Evolutionary conservation across 2,329 filamentous ascomycete species (phyloP).

Genomic region (Thermoascus crustaceus): DNA sequence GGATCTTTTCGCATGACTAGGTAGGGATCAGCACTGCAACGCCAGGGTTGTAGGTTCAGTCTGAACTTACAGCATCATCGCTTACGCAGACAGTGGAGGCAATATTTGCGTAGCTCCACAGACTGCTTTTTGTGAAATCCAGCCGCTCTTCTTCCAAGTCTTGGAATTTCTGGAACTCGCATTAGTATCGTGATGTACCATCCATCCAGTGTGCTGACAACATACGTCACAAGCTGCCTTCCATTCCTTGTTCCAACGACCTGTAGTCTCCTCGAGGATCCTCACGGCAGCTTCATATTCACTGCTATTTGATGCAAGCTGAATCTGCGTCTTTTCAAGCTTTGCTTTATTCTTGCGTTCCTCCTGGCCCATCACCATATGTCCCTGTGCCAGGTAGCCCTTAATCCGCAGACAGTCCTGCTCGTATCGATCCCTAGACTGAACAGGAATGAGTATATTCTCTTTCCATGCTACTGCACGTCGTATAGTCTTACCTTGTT

Average conservation of each 20-base stretch:
- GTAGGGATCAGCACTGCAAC: conserved; percentile 8
- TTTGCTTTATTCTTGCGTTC: conserved; percentile 98
- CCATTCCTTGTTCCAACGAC: conserved; percentile 96
- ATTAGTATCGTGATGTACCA: conserved; percentile 13
- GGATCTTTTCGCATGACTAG: conserved; percentile 85
- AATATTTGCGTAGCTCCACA: conserved; percentile 98
- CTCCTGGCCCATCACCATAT: conserved; percentile 99
- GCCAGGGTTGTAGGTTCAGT: background rate
- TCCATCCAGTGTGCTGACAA: conserved; percentile 5
- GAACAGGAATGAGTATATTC: conserved; percentile 8
- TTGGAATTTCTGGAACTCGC: conserved; percentile 70
- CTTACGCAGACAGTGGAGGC: conserved; percentile 96
- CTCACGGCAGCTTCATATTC: conserved; percentile 95
- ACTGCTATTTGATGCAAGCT: conserved; percentile 78
- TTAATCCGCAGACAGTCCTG: conserved; percentile 98
- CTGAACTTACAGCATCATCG: conserved; percentile 63
- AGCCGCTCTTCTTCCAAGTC: conserved; percentile 95
- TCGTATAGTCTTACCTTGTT: conserved; percentile 62
- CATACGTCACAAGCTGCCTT: conserved; percentile 77
- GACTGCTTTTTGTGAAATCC: conserved; percentile 93
- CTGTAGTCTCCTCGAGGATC: conserved; percentile 86
- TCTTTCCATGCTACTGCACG: background rate
- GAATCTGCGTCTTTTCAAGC: conserved; percentile 96
- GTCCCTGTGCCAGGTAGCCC: conserved; percentile 93
- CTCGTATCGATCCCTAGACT: conserved; percentile 89